phyloP scores from a whole-genome alignment of 345 rosid species.

The Kandelia obovata region DNA sequence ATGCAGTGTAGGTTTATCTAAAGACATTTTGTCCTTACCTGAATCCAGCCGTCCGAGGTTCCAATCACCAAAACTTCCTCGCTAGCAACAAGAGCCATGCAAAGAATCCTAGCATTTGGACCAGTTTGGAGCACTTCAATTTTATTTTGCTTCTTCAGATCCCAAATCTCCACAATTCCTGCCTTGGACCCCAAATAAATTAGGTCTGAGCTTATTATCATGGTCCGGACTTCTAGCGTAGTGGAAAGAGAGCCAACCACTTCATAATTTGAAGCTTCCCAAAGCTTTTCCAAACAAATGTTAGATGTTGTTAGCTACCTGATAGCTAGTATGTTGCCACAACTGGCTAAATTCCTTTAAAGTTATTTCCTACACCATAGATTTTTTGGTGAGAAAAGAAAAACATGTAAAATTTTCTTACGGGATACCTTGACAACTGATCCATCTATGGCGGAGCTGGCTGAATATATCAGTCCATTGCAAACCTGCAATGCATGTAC shows the following conservation, averaged over 20 bases:
- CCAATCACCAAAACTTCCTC: slow-evolving; percentile 58
- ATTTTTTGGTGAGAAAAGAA: too few species aligned
- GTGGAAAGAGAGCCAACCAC: slow-evolving; percentile 46
- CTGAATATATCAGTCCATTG: slow-evolving; percentile 51
- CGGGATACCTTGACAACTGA: slow-evolving; percentile 50
- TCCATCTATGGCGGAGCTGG: slow-evolving; percentile 52
- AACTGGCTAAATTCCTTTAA: too few species aligned
- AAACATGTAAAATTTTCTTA: too few species aligned
- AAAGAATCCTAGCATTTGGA: slow-evolving; percentile 36
- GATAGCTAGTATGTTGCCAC: too few species aligned
- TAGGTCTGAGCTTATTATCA: slow-evolving; percentile 51
- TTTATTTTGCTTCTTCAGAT: slow-evolving; percentile 45
- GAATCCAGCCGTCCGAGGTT: slow-evolving; percentile 59
- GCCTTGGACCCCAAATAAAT: slow-evolving; percentile 60
- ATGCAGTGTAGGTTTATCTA: too few species aligned
- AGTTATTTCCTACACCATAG: too few species aligned
- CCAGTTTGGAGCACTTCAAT: slow-evolving; percentile 45
- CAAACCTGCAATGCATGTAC: slow-evolving; percentile 47
- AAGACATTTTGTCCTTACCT: slow-evolving; percentile 34
- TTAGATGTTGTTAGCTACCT: slow-evolving; percentile 2
- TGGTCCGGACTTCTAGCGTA: slow-evolving; percentile 41
- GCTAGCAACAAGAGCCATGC: slow-evolving; percentile 47
- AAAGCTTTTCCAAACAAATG: slow-evolving; percentile 36
- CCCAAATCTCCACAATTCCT: slow-evolving; percentile 64
- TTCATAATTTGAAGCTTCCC: slow-evolving; percentile 45